Evolutionary conservation across 176 grass and related monocot species (phyloP), one percentile per base, ranked within the genome.

Genomic region (Oryza australiensis): DNA sequence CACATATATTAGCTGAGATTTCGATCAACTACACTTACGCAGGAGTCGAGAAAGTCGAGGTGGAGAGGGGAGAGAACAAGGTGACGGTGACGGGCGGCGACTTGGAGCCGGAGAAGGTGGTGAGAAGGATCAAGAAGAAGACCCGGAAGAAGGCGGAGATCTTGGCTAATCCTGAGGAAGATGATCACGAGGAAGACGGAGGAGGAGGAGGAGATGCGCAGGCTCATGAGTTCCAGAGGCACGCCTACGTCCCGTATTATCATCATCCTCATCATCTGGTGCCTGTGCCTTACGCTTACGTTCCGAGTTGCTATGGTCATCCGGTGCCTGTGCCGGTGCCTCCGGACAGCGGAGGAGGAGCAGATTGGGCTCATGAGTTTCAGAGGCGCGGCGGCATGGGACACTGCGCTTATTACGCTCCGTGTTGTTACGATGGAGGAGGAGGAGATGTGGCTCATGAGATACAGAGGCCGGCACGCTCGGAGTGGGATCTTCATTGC

Each of bases 21-120:
- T 0, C 34, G 42, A 30, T 20, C 64, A 32, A 64, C 9, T n/a
- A 5, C 46, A 49, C 46, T 2, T 7, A 55, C 2, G 7, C n/a
- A 91, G 89, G 81, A 32, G 81, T 91, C 4, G 89, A 84, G 71
- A 59, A 81, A 2, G 15, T 87, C 8, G 70, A 84, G 75, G 70
- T 91, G 26, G 89, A 87, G 71, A 91, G 80, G 76, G 81, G 81
- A 0, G 81, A 87, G 23, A 84, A 87, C 55, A 91, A 80, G 64
- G 77, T 86, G 7, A 84, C 65, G 4, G 89, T 87, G 81, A 91
- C 80, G 10, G 89, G 81, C 3, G 65, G 81, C 3, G 71, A 76
- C 45, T 84, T 91, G 9, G 62, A 85, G 30, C 18, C 76, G 0
- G 46, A 86, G 20, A 41, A 79, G 46, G 4, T 86, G 84, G 45